Percentiles rank a stretch among this genome's conserved stretches.
Evolutionary conservation across 345 rosid species (phyloP).

Genomic region (Capsella bursapastoris): DNA sequence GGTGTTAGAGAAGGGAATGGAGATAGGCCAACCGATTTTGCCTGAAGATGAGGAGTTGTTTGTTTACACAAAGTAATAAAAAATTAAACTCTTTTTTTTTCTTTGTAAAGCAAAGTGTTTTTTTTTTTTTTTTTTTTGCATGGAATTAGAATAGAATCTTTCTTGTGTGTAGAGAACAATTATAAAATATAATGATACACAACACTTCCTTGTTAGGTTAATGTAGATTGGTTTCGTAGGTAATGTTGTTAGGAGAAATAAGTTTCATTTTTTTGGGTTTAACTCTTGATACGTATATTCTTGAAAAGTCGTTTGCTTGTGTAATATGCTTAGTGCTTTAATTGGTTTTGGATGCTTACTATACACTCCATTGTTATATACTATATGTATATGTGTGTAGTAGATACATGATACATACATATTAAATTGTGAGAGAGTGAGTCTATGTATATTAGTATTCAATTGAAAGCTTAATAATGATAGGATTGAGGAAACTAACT

Average conservation of each 20-base stretch:
- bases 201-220: constrained; percentile 32
- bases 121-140: constrained; percentile 17
- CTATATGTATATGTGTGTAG: background rate
- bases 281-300: constrained; percentile 24
- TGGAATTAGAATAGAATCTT: constrained; percentile 7
- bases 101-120: constrained; percentile 4
- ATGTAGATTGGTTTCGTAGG: constrained; percentile 34
- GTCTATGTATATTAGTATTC: constrained; percentile 36
- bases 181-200: constrained; percentile 1
- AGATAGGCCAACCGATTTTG: constrained; percentile 59
- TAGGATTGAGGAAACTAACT: constrained; percentile 34
- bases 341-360: constrained; percentile 36
- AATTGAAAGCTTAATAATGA: constrained; percentile 40
- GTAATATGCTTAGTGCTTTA: constrained; percentile 27
- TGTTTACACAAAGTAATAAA: constrained; percentile 34
- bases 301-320: constrained; percentile 38
- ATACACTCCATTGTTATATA: constrained; percentile 36
- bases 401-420: background rate
- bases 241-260: constrained; percentile 33
- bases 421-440: constrained; percentile 30
- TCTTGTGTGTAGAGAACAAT: constrained; percentile 19
- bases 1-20: constrained; percentile 42
- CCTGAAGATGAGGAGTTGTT: constrained; percentile 45
- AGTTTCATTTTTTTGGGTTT: background rate
- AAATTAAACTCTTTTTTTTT: background rate